phyloP scores from a whole-genome alignment of 768 basidiomycete genomes.

The Lactarius sp. region DNA sequence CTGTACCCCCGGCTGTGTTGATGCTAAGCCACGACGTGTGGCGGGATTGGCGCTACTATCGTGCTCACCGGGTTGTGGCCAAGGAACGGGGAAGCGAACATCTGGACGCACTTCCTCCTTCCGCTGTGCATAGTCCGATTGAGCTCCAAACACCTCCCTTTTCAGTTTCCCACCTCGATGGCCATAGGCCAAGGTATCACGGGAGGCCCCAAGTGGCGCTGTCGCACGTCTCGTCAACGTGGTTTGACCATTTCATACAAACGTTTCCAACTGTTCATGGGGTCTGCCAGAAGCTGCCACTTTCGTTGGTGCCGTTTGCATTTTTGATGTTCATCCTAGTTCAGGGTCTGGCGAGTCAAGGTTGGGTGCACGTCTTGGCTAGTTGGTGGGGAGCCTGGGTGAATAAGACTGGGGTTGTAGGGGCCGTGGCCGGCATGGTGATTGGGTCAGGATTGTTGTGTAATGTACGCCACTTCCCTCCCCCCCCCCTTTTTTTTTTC shows the following conservation, averaged over 20 bases:
- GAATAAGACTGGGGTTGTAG: conserved; percentile 33
- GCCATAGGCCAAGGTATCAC: conserved; percentile 2
- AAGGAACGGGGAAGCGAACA: not conserved
- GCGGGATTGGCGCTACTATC: conserved; percentile 32
- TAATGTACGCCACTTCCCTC: conserved; percentile 40
- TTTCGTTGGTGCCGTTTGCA: conserved; percentile 83
- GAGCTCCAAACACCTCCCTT: conserved; percentile 8
- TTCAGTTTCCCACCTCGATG: not conserved
- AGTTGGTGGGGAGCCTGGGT: conserved; percentile 54
- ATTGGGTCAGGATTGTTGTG: conserved; percentile 69
- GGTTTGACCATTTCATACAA: conserved; percentile 17
- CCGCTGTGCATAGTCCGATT: conserved; percentile 3
- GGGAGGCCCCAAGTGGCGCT: conserved; percentile 13
- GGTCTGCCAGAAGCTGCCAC: conserved; percentile 64
- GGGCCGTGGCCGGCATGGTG: conserved; percentile 49
- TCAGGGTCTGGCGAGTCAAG: conserved; percentile 71
- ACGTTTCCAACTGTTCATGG: conserved; percentile 69
- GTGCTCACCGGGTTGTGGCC: not conserved
- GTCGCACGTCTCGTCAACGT: conserved; percentile 21
- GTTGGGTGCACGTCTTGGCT: conserved; percentile 86
- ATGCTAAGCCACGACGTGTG: conserved; percentile 66
- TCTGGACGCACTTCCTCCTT: not conserved
- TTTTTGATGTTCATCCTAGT: conserved; percentile 95
- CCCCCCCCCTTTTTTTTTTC: not conserved
- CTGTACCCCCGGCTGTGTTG: conserved; percentile 68